Percentiles rank a stretch among this genome's conserved stretches.
Evolutionary conservation across 2,329 filamentous ascomycete genomes (phyloP).

Genomic region (Daldinia sp.): DNA sequence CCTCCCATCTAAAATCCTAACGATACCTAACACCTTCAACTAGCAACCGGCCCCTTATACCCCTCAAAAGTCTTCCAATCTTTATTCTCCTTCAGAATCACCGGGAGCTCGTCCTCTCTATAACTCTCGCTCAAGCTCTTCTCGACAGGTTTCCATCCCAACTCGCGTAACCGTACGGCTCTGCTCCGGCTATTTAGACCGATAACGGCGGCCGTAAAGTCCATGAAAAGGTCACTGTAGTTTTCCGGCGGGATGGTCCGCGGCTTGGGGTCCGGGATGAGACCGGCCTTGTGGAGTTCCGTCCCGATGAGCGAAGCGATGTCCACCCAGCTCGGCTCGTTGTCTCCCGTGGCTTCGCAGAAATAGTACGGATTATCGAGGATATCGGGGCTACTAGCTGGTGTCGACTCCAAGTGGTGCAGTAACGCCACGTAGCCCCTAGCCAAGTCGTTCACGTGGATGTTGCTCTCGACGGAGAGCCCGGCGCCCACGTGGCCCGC

Average conservation of each 20-base stretch:
- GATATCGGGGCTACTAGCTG: slow-evolving; percentile 40
- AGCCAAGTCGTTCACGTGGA: slow-evolving; percentile 59
- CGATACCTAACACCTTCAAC: slow-evolving; percentile 10
- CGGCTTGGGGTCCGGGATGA: slow-evolving; percentile 49
- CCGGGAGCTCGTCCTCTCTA: slow-evolving; percentile 54
- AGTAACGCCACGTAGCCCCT: slow-evolving; percentile 54
- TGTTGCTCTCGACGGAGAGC: slow-evolving; percentile 50
- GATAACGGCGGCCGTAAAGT: slow-evolving; percentile 48
- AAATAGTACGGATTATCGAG: slow-evolving; percentile 59
- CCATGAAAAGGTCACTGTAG: slow-evolving; percentile 53
- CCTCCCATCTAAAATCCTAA: too few species aligned
- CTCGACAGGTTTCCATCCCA: slow-evolving; percentile 57
- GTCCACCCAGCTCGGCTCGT: slow-evolving; percentile 54
- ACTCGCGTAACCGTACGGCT: slow-evolving; percentile 52
- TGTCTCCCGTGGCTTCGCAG: slow-evolving; percentile 51
- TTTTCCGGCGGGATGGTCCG: slow-evolving; percentile 48
- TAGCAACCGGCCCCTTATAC: slow-evolving; percentile 27
- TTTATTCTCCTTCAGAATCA: slow-evolving; percentile 45
- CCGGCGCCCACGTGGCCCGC: slow-evolving; percentile 56
- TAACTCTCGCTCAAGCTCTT: slow-evolving; percentile 52
- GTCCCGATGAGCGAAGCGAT: slow-evolving; percentile 50
- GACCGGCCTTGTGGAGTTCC: slow-evolving; percentile 49
- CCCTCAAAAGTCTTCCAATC: slow-evolving; percentile 33
- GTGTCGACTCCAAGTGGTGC: slow-evolving; percentile 52
- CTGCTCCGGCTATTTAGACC: slow-evolving; percentile 54